phyloP scores from a whole-genome alignment of 352 stramenopile genomes.

The Phytophthora uliginosa region DNA sequence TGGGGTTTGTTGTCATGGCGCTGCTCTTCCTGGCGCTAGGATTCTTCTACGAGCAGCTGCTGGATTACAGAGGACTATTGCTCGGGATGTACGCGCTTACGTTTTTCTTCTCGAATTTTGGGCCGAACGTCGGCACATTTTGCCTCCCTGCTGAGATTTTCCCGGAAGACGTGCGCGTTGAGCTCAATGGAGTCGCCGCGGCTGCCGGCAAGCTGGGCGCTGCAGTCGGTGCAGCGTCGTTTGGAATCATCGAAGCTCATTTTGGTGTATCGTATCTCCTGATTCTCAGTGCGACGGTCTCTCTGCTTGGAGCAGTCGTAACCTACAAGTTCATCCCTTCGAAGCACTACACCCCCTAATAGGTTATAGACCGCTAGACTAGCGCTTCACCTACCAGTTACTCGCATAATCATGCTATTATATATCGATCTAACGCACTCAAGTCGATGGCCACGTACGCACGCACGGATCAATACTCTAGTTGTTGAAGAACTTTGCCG shows the following conservation, averaged over 20 bases:
- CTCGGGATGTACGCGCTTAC: constrained; percentile 81
- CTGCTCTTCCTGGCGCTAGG: constrained; percentile 74
- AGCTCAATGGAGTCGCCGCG: constrained; percentile 84
- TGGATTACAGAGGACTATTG: constrained; percentile 52
- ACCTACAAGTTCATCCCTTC: constrained; percentile 72
- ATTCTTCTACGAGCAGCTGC: constrained; percentile 60
- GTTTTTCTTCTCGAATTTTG: constrained; percentile 93
- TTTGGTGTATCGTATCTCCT: constrained; percentile 73
- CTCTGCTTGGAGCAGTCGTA: constrained; percentile 64
- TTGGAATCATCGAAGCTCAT: constrained; percentile 68
- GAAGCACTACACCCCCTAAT: constrained; percentile 47
- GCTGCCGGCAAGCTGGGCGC: constrained; percentile 83
- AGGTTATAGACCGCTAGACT: constrained; percentile 18
- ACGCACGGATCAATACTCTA: constrained; percentile 1
- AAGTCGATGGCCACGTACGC: not conserved
- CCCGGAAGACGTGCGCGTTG: constrained; percentile 70
- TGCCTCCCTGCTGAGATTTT: constrained; percentile 87
- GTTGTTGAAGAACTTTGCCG: not conserved
- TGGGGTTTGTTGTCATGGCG: constrained; percentile 80
- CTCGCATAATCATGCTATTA: constrained; percentile 15
- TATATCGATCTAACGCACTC: constrained; percentile 22
- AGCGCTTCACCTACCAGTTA: constrained; percentile 7
- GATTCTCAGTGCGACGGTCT: constrained; percentile 64
- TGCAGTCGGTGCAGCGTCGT: constrained; percentile 66
- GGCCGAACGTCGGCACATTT: constrained; percentile 90